phyloP scores from a whole-genome alignment of 1,284 basidiomycete species.

The Malassezia cuniculi region DNA sequence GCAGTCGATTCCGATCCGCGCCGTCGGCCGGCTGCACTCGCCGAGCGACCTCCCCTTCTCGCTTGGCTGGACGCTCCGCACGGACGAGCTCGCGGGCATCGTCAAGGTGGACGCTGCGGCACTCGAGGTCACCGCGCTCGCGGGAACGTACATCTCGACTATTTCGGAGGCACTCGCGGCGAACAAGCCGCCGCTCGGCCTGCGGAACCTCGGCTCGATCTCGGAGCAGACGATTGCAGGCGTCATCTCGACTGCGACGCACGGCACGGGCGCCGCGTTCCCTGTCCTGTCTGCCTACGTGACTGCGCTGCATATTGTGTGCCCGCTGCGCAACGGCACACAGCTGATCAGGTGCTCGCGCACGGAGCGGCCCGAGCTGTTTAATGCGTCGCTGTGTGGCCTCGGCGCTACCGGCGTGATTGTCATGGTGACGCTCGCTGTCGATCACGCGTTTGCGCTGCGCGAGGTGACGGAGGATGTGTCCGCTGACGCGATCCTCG shows the following conservation, averaged over 20 bases:
- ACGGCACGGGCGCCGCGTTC: slow-evolving; percentile 72
- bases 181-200: slow-evolving; percentile 57
- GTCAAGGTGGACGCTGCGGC: slow-evolving; percentile 16
- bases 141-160: slow-evolving; percentile 44
- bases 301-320: slow-evolving; percentile 59
- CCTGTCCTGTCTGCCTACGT: slow-evolving; percentile 75
- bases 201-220: slow-evolving; percentile 88
- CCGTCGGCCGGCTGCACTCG: slow-evolving; percentile 78
- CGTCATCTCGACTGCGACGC: slow-evolving; percentile 82
- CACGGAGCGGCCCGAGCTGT: slow-evolving; percentile 59
- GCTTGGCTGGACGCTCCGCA: slow-evolving; percentile 39
- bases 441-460: slow-evolving; percentile 71
- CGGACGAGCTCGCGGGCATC: slow-evolving; percentile 35
- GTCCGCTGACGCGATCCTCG: slow-evolving; percentile 52
- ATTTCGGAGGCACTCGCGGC: slow-evolving; percentile 50
- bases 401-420: slow-evolving; percentile 87
- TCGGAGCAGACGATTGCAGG: slow-evolving; percentile 94
- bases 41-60: slow-evolving; percentile 63
- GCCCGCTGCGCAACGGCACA: slow-evolving; percentile 49
- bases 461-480: slow-evolving; percentile 62
- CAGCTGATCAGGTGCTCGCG: slow-evolving; percentile 58
- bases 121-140: slow-evolving; percentile 26
- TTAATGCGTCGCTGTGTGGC: slow-evolving; percentile 81
- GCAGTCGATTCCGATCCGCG: slow-evolving; percentile 53
- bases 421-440: slow-evolving; percentile 61